phyloP scores from a whole-genome alignment of 164 flowering plant species.

The Magnolia sinica region DNA sequence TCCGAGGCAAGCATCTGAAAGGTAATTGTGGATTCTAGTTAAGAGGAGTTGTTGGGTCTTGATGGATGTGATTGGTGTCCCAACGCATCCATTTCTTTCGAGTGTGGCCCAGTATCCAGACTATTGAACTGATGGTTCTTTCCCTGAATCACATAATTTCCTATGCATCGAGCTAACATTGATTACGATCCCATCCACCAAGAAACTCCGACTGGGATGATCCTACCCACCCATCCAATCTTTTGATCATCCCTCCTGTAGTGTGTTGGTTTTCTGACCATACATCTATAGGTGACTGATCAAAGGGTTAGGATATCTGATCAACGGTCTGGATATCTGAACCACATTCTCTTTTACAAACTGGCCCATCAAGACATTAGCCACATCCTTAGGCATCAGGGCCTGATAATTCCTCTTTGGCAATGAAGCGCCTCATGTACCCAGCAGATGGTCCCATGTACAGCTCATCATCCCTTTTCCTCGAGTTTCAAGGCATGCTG shows the following conservation, averaged over 20 bases:
- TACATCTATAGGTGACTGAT: too few species aligned
- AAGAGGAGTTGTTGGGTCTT: background rate
- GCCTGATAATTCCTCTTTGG: too few species aligned
- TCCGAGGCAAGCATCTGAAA: slow-evolving; percentile 17
- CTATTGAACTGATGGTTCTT: background rate
- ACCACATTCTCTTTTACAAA: background rate
- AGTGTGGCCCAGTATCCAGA: background rate
- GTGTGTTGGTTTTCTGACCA: too few species aligned
- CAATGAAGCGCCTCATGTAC: too few species aligned
- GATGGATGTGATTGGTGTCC: background rate
- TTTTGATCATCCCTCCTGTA: too few species aligned
- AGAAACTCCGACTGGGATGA: too few species aligned
- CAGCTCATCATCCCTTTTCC: background rate
- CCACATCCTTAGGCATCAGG: background rate
- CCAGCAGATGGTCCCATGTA: background rate
- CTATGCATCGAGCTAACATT: background rate
- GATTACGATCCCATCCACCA: too few species aligned
- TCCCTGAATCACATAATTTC: background rate
- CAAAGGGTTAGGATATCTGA: too few species aligned
- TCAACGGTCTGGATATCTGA: too few species aligned
- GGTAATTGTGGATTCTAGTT: background rate
- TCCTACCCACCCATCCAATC: too few species aligned
- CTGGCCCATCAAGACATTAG: background rate
- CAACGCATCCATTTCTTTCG: background rate
- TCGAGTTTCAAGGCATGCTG: background rate